phyloP scores from a whole-genome alignment of 352 stramenopile species.

The Thraustochytrium sp. region DNA sequence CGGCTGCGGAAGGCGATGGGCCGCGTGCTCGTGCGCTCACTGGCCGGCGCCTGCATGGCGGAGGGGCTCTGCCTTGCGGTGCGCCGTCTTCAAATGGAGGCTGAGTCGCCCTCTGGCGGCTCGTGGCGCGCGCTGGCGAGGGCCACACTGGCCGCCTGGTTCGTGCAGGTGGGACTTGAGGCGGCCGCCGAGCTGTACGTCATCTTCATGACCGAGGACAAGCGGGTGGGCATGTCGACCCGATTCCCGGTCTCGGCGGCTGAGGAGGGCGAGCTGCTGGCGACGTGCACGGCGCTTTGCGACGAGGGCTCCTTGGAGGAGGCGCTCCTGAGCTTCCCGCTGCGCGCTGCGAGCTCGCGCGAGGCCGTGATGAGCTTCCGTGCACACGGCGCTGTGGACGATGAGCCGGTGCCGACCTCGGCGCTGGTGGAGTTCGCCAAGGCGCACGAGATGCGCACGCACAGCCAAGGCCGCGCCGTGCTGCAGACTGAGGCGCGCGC shows the following conservation, averaged over 20 bases:
- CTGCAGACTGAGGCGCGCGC: background rate
- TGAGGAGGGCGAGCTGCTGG: background rate
- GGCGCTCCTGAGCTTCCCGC: background rate
- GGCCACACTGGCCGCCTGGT: background rate
- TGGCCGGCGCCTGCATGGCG: background rate
- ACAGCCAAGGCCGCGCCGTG: background rate
- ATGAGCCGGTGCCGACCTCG: no score
- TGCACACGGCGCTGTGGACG: background rate
- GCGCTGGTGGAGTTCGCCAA: constrained; percentile 14
- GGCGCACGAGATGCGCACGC: background rate
- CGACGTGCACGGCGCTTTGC: background rate
- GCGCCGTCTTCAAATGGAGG: background rate
- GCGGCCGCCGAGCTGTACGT: background rate
- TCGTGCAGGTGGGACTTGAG: background rate
- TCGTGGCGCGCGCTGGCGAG: background rate
- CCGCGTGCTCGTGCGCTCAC: background rate
- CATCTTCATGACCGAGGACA: constrained; percentile 25
- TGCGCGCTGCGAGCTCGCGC: background rate
- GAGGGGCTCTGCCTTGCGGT: background rate
- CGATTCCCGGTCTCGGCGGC: background rate
- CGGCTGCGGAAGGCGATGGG: background rate
- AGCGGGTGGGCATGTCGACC: background rate
- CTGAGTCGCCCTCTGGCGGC: background rate
- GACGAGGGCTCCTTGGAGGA: constrained; percentile 13
- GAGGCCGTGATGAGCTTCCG: background rate